Conservation (phyloP, 108 stramenopile genomes). For the Nitzschia inconspicua region DNA sequence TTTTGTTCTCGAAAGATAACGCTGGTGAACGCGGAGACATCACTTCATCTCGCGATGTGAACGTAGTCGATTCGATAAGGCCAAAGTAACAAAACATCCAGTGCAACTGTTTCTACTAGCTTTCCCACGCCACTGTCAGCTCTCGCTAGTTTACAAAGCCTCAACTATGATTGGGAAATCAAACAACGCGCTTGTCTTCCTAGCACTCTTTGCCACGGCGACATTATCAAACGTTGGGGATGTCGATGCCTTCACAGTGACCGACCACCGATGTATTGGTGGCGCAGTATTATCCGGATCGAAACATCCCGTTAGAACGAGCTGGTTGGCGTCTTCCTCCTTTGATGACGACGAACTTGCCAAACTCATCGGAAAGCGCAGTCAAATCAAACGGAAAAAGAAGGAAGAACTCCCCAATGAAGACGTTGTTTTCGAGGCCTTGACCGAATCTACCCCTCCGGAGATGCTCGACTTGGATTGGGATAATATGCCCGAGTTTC, state of each 20-base stretch:
- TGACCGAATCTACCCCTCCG: neutral
- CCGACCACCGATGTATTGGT: neutral
- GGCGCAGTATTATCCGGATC: neutral
- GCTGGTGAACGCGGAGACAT: neutral
- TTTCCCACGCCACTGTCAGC: neutral
- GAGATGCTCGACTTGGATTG: slow-evolving; percentile 17
- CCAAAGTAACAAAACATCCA: neutral
- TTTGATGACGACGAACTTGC: slow-evolving; percentile 43
- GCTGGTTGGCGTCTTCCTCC: slow-evolving; percentile 15
- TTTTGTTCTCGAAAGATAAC: too few relatives aligned
- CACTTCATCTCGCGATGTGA: neutral
- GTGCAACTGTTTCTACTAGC: neutral
- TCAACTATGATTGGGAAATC: neutral
- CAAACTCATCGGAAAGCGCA: slow-evolving; percentile 48
- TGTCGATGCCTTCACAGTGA: neutral
- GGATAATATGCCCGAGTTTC: slow-evolving; percentile 41
- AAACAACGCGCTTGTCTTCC: neutral
- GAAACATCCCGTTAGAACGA: too few relatives aligned
- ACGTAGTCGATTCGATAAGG: too few relatives aligned
- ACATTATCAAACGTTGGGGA: neutral
- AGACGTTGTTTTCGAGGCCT: slow-evolving; percentile 5
- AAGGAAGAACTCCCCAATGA: slow-evolving; percentile 31
- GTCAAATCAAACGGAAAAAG: slow-evolving; percentile 39
- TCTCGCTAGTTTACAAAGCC: too few relatives aligned
- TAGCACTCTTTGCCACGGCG: neutral